Base-by-base conservation (phyloP, 2,329 filamentous ascomycete genomes). In the Keithomyces neogunnii region DNA sequence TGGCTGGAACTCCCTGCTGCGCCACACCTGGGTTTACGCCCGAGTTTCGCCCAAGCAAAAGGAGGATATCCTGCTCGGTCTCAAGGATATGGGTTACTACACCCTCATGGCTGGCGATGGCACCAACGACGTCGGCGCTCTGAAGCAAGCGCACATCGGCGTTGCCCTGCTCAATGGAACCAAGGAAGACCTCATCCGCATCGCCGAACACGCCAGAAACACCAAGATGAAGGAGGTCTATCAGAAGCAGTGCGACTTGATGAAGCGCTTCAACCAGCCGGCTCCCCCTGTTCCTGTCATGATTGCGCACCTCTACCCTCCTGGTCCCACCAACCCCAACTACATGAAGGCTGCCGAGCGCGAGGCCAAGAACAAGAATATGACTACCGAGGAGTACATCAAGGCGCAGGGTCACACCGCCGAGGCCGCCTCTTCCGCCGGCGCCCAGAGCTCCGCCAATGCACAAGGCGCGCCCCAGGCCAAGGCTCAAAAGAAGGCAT, bases 211-310 rank as follows among this genome's bases (percentile, higher is more conserved):
- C 69, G 85, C 87, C 63, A 86, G 93, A 60, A 95, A 90, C 68
- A 95, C 86, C 40, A 95, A 90, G 77, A 95, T 99, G 88, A 97
- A 96, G 78, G 91, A 96, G 58, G 82, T 99, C 57, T 99, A 99
- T 67, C 89, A 97, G 73, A 97, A 99, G 76, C 93, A 99, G 68
- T 80, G 87, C 51, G 76, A 84, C 45, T 78, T 99, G 67, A 96
- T 99, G 89, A 81, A 86, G 65, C 83, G 92, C 57, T 99, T 97
- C 79, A 96, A 95, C 67, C 91, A 96, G 69, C 89, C 91, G 11
- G 69, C 83, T 2, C 93, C 93, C n/a, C 93, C 93, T 1, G 88
- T 97, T 1, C 93, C 93, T n/a, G 73, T 85, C 53, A 76, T 90
- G 61, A 96, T 99, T 60, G 93, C 93, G 31, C 93, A 99, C 66